Base-by-base conservation (phyloP, 768 basidiomycete species). In the Mycena latifolia region DNA sequence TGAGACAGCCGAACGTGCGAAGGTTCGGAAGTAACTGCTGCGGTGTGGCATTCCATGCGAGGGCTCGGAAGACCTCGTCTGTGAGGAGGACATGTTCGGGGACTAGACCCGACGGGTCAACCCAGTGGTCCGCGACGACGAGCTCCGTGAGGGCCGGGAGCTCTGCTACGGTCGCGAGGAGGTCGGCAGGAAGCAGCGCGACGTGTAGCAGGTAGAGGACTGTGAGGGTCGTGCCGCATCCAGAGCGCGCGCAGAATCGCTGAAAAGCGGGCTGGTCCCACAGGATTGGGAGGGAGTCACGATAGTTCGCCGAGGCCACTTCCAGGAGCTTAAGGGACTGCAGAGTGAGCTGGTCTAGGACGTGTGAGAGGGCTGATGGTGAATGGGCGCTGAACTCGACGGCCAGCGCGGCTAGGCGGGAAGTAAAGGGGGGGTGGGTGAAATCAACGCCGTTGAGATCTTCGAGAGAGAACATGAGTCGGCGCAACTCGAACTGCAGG, bases 121-220 rank as follows among this genome's bases (percentile, higher is more conserved):
- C 41, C 6, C n/a, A 48, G n/a, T 65, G 64, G 45, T 65, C 64
- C 18, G 64, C 64, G 22, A 65, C 27, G 45, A 65, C 64, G 20
- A 65, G 31, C 39, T 15, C 57, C 41, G 28, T 25, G 12, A 65
- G 46, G 2, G 18, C 50, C 1, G 27, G 41, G 24, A 65, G 52
- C 12, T 46, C 51, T 10, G 41, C n/a, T n/a, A 65, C 31, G 28
- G 51, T 33, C 15, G 50, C 46, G 27, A 59, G 29, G 8, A 65
- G 55, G 10, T 65, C 51, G 17, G 22, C 57, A 2, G 57, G 25
- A 12, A 41, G 0, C 9, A 65, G 31, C 6, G 51, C 50, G 25
- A 48, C 64, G 41, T 65, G 64, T 37, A 59, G 31, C 14, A 65
- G 50, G 52, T 54, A 65, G 43, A 65, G 64, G 5, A 57, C 35